Evolutionary conservation across 2,329 filamentous ascomycete genomes (phyloP).

Genomic region (Colletotrichum cordylinicola): DNA sequence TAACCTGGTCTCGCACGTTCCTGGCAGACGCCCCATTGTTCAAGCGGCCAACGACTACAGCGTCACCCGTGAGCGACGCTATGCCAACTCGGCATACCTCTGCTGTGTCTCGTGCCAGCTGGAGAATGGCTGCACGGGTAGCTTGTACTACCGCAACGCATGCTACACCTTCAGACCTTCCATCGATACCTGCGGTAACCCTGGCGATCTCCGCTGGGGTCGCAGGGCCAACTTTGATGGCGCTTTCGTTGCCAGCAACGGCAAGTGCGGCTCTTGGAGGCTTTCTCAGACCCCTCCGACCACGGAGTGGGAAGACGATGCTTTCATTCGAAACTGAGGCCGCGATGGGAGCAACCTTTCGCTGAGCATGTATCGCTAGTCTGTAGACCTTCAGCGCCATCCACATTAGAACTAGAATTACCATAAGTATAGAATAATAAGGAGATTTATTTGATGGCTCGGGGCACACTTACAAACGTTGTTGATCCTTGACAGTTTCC

Average conservation of each 20-base stretch:
- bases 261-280: background rate
- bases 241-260: constrained; percentile 11
- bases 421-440: background rate
- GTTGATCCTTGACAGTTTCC: background rate
- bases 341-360: background rate
- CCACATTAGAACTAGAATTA: background rate
- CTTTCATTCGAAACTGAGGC: background rate
- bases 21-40: background rate
- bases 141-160: background rate
- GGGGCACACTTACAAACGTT: background rate
- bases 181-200: background rate
- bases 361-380: background rate
- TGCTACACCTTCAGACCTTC: constrained; percentile 8
- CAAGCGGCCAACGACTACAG: background rate
- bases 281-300: background rate
- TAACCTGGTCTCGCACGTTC: background rate
- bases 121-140: background rate
- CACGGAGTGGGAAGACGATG: background rate
- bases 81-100: background rate
- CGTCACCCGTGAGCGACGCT: background rate
- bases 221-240: background rate
- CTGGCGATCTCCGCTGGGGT: background rate
- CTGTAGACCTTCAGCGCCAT: background rate
- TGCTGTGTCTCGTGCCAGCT: constrained; percentile 15
- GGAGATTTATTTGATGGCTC: background rate